Evolutionary conservation across 2,329 filamentous ascomycete species (phyloP), one percentile per base, ranked within the genome.

Genomic region (Magnaporthiopsis rhizophila): DNA sequence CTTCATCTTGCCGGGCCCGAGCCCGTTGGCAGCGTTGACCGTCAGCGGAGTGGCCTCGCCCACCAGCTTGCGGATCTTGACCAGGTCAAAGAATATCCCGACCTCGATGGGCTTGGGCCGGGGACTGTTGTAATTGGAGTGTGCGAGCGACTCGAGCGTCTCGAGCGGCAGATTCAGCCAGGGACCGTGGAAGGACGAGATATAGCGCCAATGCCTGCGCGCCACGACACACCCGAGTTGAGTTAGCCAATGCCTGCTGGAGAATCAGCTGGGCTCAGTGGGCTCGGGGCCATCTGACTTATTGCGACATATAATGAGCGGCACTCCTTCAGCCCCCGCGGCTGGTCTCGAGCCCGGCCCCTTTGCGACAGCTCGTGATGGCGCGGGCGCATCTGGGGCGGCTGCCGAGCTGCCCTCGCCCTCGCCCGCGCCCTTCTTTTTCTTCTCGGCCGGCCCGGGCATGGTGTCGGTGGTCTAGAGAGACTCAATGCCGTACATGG

Each of bases 121-220:
- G 21, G 89, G 88, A 68, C 89, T 87, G 68, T 89, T 87, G 78
- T 89, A 93, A 77, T 94, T 95, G 74, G 86, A 87, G 77, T 91
- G 86, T 64, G 90, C 90, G 62, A 95, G 83, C 62, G 84, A 86
- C 74, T 93, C 89, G 75, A 96, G 86, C 65, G 92, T 85, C 75
- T 94, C 90, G 67, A 87, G 84, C 26, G 90, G 89, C 65, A 94
- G 80, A 74, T 92, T 88, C 18, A 93, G 84, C 91, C 91, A 95
- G 69, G 90, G 87, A 30, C 91, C 91, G 72, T 93, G 88, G 72
- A 91, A 95, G 34, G 88, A 89, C 28, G 90, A 92, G 65, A 95
- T 92, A 74, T 92, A 91, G 68, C 87, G 85, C 91, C 90, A 94
- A 77, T 94, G 90, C 74, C 91, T 94, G 63, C 26, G 7, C 21